Conservation (phyloP, 495 filamentous ascomycete species). For the Hypoxylon perforatum region DNA sequence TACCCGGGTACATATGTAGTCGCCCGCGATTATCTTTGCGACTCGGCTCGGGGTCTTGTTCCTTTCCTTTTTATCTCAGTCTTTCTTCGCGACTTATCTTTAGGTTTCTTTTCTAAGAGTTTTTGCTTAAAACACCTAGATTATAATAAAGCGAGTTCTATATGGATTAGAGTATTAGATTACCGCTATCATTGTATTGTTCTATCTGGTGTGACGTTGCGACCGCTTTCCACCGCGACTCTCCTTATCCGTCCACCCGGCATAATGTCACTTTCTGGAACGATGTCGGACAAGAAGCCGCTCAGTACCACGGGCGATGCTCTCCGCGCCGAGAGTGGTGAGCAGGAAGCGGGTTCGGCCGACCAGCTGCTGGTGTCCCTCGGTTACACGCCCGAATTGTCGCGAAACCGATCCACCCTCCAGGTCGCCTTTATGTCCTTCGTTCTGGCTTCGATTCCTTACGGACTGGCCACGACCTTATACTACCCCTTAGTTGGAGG, state of each 20-base stretch:
- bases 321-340: slow-evolving; percentile 20
- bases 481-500: slow-evolving; percentile 75
- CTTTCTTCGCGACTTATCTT: neutral
- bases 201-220: slow-evolving; percentile 4
- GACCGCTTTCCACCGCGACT: neutral
- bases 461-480: slow-evolving; percentile 75
- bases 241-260: neutral
- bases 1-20: no score
- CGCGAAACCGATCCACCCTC: slow-evolving; percentile 63
- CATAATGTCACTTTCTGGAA: neutral
- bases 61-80: neutral
- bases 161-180: slow-evolving; percentile 13
- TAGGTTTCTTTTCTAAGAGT: neutral
- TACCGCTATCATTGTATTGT: neutral
- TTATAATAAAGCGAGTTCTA: neutral
- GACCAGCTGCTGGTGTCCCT: slow-evolving; percentile 62
- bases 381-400: slow-evolving; percentile 64
- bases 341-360: slow-evolving; percentile 41
- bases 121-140: neutral
- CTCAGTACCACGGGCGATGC: slow-evolving; percentile 22
- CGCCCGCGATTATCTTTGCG: slow-evolving; percentile 21
- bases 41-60: slow-evolving; percentile 8
- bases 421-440: slow-evolving; percentile 70
- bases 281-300: slow-evolving; percentile 38
- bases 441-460: slow-evolving; percentile 67